Evolutionary conservation across 1,139 yeast species (phyloP), one percentile per base, ranked within the genome.

Genomic region (Geotrichum histeridarum): DNA sequence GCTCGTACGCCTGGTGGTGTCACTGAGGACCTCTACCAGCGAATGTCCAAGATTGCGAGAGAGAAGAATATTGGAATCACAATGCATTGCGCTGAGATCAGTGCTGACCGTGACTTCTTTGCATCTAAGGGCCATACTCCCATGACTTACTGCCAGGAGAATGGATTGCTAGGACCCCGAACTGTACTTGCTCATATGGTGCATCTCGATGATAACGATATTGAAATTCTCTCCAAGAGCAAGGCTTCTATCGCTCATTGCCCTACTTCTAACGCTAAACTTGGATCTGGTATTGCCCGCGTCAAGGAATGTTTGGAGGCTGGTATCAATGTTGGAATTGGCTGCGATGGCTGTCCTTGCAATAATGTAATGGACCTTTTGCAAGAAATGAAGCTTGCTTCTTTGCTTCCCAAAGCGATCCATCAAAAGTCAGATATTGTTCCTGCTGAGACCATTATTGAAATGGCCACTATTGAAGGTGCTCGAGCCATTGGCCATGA

Each of bases 231-330:
- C 30, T 59, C 61, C 37, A 57, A 61, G 35, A 60, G 67, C 14
- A 61, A 64, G 27, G 63, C 67, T 17, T 61, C 67, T 7, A 62
- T 66, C 30, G 65, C 67, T 1, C 70, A 66, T 49, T 65, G 69
- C 56, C 70, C 70, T 2, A 65, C 70, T 6, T 66, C 70, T n/a
- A 66, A 66, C 53, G 65, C 68, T 35, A 65, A 67, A 51, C 54
- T 66, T 7, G 67, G 66, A 1, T 64, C 67, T 30, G 70, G 70
- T 8, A 63, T 65, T 47, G 64, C 64, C 17, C 55, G 64, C 15
- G 66, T 66, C 22, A 61, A 64, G 54, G 67, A 66, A 60, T 60
- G 62, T 52, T 50, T 64, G 22, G 68, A 66, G 22, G 58, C 59
- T 22, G 59, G 58, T 37, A 53, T 63, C 27, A 62, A 63, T 33